Conservation (phyloP, 257 asterid species). For the Forsythia suspensa region DNA sequence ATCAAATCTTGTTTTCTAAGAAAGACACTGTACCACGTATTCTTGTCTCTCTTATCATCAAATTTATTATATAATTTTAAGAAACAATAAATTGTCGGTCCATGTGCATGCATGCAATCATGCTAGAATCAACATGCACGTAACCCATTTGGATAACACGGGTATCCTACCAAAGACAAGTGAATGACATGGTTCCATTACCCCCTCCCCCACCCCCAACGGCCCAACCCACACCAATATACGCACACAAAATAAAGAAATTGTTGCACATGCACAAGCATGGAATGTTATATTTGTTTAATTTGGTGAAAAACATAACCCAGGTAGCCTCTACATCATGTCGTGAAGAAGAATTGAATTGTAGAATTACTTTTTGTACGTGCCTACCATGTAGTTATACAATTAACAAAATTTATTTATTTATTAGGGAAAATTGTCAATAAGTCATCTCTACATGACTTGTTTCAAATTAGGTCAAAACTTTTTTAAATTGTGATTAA, state of each 20-base stretch:
- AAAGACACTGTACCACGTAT: slow-evolving; percentile 1
- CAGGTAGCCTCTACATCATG: not conserved
- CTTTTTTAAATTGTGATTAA: no score
- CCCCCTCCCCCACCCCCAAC: no score
- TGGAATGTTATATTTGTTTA: not conserved
- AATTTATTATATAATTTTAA: not conserved
- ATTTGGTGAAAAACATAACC: not conserved
- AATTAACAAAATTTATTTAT: no score
- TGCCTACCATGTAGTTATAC: not conserved
- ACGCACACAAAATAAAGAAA: not conserved
- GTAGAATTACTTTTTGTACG: not conserved
- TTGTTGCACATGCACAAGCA: slow-evolving; percentile 19
- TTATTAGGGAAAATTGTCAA: no score
- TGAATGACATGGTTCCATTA: slow-evolving; percentile 21
- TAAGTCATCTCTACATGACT: no score
- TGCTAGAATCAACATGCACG: not conserved
- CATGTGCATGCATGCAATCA: slow-evolving; percentile 26
- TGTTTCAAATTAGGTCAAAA: no score
- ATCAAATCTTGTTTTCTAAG: not conserved
- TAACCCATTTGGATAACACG: not conserved
- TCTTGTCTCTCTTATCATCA: slow-evolving; percentile 19
- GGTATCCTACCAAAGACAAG: slow-evolving; percentile 5
- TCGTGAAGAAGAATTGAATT: not conserved
- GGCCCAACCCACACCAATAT: not conserved
- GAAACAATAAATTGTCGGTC: slow-evolving; percentile 1